A percentile compares a stretch with the other conserved stretches of the same genome.
These are phyloP conservation scores for Polyplosphaeria fusca DNA, from an alignment of 495 filamentous ascomycete genomes.

Conservation along the genomic window DNA sequence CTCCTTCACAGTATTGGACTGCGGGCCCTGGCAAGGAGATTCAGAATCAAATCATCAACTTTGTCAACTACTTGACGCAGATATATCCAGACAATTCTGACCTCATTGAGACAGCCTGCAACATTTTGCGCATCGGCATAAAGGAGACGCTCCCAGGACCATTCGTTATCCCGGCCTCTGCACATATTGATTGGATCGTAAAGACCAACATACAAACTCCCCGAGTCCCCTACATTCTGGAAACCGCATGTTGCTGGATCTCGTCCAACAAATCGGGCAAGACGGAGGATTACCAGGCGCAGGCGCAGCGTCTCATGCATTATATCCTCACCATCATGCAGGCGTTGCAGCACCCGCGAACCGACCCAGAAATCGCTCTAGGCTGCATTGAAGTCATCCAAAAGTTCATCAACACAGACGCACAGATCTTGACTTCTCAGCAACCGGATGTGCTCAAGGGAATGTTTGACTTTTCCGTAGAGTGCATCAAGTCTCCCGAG, in stretches of 20 bases:
- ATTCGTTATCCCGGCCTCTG: conserved; percentile 69
- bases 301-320: conserved; percentile 64
- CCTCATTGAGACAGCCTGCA: conserved; percentile 72
- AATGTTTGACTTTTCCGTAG: conserved; percentile 74
- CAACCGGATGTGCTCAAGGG: conserved; percentile 55
- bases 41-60: conserved; percentile 58
- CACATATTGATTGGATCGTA: conserved; percentile 69
- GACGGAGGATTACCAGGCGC: conserved; percentile 47
- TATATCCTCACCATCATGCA: conserved; percentile 34
- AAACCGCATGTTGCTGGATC: conserved; percentile 73
- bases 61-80: conserved; percentile 56
- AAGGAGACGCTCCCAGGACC: conserved; percentile 72
- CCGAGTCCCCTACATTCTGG: conserved; percentile 70
- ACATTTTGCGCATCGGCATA: conserved; percentile 73
- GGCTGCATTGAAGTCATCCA: conserved; percentile 70
- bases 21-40: conserved; percentile 51
- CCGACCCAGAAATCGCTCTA: conserved; percentile 78
- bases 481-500: conserved; percentile 68
- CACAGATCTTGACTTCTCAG: conserved; percentile 54
- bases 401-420: conserved; percentile 63
- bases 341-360: conserved; percentile 48
- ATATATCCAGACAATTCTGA: conserved; percentile 48
- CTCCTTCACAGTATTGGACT: conserved; percentile 58
- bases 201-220: conserved; percentile 60
- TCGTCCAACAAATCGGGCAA: conserved; percentile 54